Evolutionary conservation across 176 grass and related monocot genomes (phyloP), one percentile per base, ranked within the genome.

Genomic region (Alopecurus myosuroides): DNA sequence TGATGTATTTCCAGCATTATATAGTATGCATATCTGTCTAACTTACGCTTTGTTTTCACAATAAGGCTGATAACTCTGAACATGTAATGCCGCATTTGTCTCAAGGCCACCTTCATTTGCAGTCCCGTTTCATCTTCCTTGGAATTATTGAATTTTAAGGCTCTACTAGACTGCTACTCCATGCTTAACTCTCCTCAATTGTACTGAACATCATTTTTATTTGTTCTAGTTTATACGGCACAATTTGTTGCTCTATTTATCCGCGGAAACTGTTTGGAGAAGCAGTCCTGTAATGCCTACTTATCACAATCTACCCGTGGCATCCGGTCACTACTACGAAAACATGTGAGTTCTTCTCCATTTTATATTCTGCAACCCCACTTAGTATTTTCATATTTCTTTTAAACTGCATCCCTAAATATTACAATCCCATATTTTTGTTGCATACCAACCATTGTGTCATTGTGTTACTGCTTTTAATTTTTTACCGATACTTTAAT

Each of bases 201-300:
- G 53, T 72, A 82, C 29, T 91, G 39, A 91, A 31, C 29, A 53
- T 36, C 10, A 25, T 22, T 68, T 68, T 70, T 77, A 44, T 45
- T 30, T 30, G 1, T 73, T 64, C 33, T 80, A 99, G 93, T 99
- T 84, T 92, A 77, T 94, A 96, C 93, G 3, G 23, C 91, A 44
- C 93, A 99, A 82, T 96, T 99, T 94, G 88, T 99, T 87, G 93
- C 71, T 31, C 86, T 99, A 50, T 99, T 99, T 34, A 63, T 99
- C 19, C 64, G 88, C 41, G 91, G 87, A 30, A 85, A 85, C 22
- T 81, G 52, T 82, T 78, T 50, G 80, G 84, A 91, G 50, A 95
- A 88, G 44, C 72, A 79, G 29, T 89, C 97, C 9, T 94, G 89
- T 65, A 95, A 76, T 82, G 97, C 97, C 28, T 99, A 92, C 69